Percentiles rank a stretch among this genome's conserved stretches.
phyloP scores from a whole-genome alignment of 225 moss, liverwort and hornwort genomes.

The Pleurozium schreberi region DNA sequence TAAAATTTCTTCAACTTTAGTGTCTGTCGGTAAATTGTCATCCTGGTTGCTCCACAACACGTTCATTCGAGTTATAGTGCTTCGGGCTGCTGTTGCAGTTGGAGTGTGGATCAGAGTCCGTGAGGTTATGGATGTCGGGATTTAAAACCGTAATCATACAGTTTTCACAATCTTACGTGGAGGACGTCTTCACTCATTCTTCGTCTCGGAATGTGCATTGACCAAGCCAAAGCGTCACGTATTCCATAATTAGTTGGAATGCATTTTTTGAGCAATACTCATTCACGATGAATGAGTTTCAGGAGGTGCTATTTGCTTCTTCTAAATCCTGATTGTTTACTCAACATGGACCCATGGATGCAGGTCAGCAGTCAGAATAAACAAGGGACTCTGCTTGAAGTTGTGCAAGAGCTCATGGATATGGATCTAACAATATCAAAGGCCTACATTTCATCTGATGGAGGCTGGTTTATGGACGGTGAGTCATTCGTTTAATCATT shows the following conservation, averaged over 20 bases:
- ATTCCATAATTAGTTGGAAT: neutral
- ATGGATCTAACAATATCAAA: conserved; percentile 37
- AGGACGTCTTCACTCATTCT: neutral
- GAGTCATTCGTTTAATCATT: neutral
- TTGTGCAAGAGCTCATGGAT: conserved; percentile 47
- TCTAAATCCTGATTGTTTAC: neutral
- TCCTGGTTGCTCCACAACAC: neutral
- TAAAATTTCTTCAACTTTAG: neutral
- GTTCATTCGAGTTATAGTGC: neutral
- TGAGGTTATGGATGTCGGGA: neutral
- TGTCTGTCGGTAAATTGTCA: neutral
- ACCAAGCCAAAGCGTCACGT: neutral
- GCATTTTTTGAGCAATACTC: neutral
- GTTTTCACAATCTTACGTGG: neutral
- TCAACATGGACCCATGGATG: neutral
- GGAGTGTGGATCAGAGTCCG: neutral
- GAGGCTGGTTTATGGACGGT: conserved; percentile 59
- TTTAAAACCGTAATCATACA: neutral
- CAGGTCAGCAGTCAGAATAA: conserved; percentile 50
- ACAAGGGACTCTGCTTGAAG: conserved; percentile 38
- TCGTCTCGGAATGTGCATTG: neutral
- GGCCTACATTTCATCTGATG: conserved; percentile 43
- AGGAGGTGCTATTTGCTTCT: neutral
- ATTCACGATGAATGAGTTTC: neutral
- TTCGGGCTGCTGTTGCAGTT: neutral